Evolutionary conservation across 371 early-diverging fungal genomes (phyloP).

Genomic region (Parasitella parasitica): DNA sequence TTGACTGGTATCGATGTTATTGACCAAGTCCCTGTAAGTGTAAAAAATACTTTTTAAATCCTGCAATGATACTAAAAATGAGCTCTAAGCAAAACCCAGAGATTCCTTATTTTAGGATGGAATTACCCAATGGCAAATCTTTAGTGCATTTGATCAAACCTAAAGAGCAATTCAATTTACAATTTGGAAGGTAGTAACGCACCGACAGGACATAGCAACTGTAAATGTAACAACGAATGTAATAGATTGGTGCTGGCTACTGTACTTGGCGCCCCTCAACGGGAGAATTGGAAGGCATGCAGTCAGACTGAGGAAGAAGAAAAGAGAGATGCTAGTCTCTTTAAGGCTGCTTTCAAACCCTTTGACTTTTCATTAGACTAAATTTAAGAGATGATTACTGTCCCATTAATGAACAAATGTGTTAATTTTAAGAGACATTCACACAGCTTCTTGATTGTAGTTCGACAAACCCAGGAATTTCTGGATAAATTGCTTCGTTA

Average conservation of each 20-base stretch:
- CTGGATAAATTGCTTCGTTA: background rate
- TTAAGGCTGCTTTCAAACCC: constrained; percentile 55
- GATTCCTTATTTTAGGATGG: constrained; percentile 63
- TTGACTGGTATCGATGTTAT: constrained; percentile 33
- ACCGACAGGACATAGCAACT: no score
- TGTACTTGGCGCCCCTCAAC: constrained; percentile 59
- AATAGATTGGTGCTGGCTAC: constrained; percentile 64
- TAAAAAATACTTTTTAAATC: background rate
- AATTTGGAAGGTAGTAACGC: constrained; percentile 75
- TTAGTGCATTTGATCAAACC: constrained; percentile 49
- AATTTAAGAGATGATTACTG: background rate
- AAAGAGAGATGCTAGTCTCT: constrained; percentile 43
- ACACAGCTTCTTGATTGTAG: no score
- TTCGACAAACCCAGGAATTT: no score
- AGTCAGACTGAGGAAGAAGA: constrained; percentile 62
- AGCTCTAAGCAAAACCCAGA: constrained; percentile 26
- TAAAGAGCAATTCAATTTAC: constrained; percentile 59
- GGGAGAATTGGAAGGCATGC: constrained; percentile 78
- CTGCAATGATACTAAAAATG: background rate
- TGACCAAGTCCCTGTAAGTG: constrained; percentile 48
- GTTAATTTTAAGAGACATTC: no score
- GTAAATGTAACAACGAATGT: no score
- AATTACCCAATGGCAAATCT: constrained; percentile 54
- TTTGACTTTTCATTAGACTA: constrained; percentile 44
- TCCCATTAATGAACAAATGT: no score